phyloP scores from a whole-genome alignment of 768 basidiomycete species.

The Arthromyces matolae region DNA sequence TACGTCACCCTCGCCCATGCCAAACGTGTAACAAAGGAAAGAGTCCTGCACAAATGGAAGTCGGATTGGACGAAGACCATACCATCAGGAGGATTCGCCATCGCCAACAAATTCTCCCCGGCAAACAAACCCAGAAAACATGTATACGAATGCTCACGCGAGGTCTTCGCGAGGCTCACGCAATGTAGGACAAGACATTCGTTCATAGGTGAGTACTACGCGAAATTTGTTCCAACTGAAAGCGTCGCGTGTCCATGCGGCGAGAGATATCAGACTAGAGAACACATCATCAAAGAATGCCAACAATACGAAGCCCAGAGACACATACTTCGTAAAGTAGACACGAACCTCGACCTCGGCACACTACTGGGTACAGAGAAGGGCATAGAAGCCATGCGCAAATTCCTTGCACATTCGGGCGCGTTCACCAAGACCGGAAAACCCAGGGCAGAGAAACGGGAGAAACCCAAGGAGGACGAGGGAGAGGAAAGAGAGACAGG shows the following conservation, averaged over 20 bases:
- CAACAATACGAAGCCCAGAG: slow-evolving; percentile 16
- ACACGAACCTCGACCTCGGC: slow-evolving; percentile 5
- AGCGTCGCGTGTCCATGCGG: slow-evolving; percentile 23
- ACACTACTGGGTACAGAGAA: no score
- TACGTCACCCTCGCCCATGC: not conserved
- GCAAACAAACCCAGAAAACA: not conserved
- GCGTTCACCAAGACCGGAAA: no score
- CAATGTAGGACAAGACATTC: slow-evolving; percentile 25
- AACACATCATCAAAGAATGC: slow-evolving; percentile 24
- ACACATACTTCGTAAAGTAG: slow-evolving; percentile 10
- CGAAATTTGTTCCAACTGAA: slow-evolving; percentile 18
- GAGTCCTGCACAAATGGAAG: not conserved
- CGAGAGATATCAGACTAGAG: slow-evolving; percentile 16
- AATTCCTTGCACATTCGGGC: no score
- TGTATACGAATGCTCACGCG: not conserved
- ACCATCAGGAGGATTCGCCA: not conserved
- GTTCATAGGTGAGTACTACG: no score
- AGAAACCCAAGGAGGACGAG: no score
- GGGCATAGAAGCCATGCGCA: no score
- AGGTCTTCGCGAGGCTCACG: slow-evolving; percentile 17
- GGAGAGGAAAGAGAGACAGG: no score
- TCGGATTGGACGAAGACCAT: not conserved
- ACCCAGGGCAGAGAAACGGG: no score
- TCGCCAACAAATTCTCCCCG: not conserved
- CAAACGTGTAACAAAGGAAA: not conserved